Conservation (phyloP, 2,329 filamentous ascomycete species). For the Samsoniella hepiali region DNA sequence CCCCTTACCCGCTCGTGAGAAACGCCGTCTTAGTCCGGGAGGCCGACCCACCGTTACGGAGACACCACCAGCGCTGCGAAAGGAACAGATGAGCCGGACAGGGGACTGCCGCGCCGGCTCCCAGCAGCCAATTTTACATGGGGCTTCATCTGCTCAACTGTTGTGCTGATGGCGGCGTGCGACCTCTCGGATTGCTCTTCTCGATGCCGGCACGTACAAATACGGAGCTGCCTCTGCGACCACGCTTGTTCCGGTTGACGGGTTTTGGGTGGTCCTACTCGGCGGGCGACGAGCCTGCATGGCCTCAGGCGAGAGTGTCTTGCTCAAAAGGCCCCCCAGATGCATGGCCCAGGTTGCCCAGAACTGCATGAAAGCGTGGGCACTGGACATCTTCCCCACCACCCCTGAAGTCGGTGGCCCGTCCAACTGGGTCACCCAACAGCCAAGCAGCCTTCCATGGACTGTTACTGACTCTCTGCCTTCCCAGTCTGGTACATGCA, state of each 20-base stretch:
- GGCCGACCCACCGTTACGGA: neutral
- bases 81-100: slow-evolving; percentile 9
- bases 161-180: neutral
- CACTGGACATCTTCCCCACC: slow-evolving; percentile 10
- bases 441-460: slow-evolving; percentile 5
- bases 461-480: slow-evolving; percentile 1
- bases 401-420: slow-evolving; percentile 16
- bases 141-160: neutral
- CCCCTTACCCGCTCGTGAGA: neutral
- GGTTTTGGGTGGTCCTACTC: neutral
- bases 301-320: neutral
- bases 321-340: neutral
- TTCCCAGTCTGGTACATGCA: slow-evolving; percentile 4
- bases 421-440: slow-evolving; percentile 3
- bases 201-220: neutral
- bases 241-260: neutral
- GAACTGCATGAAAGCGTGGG: slow-evolving; percentile 1
- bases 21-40: slow-evolving; percentile 14
- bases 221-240: neutral
- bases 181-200: neutral
- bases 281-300: neutral
- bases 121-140: neutral
- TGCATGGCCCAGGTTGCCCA: neutral
- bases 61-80: slow-evolving; percentile 1
- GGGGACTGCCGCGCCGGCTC: neutral